Conservation (phyloP, 768 basidiomycete genomes). For the Ephemerocybe angulata region DNA sequence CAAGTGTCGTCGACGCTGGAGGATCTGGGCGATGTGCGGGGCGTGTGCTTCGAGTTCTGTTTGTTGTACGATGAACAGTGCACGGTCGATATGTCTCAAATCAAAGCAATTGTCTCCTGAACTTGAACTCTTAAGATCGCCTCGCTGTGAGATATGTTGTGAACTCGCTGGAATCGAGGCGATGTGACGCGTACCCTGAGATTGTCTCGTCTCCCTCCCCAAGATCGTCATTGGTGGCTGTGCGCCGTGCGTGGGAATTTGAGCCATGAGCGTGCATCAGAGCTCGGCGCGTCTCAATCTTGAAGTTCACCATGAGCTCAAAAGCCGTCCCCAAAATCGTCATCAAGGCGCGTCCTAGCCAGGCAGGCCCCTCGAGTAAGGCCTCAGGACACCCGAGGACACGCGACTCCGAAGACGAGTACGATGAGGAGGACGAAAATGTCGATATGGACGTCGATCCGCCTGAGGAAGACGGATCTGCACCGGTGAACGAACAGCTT, state of each 20-base stretch:
- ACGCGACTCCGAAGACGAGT: conserved; percentile 18
- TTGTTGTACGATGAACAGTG: background rate
- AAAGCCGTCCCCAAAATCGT: conserved; percentile 43
- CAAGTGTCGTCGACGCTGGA: background rate
- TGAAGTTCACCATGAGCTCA: background rate
- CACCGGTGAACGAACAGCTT: no score
- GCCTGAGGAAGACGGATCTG: background rate
- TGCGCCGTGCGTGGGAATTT: background rate
- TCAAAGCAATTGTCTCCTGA: no score
- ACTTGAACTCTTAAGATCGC: no score
- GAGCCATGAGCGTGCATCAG: background rate
- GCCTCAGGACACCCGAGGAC: conserved; percentile 24
- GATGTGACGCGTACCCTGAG: background rate
- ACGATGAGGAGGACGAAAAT: conserved; percentile 32
- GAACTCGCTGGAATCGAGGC: no score
- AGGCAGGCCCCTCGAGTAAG: conserved; percentile 18
- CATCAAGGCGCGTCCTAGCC: conserved; percentile 39
- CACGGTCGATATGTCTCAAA: background rate
- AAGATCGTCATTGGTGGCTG: background rate
- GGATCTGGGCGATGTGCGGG: background rate
- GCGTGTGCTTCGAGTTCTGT: background rate
- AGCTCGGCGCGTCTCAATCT: background rate
- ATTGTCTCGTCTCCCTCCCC: background rate
- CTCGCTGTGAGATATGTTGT: no score
- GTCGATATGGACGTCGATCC: conserved; percentile 35